Evolutionary conservation across 2,329 filamentous ascomycete species (phyloP), one percentile per base, ranked within the genome.

Genomic region (Fusarium equiseti): DNA sequence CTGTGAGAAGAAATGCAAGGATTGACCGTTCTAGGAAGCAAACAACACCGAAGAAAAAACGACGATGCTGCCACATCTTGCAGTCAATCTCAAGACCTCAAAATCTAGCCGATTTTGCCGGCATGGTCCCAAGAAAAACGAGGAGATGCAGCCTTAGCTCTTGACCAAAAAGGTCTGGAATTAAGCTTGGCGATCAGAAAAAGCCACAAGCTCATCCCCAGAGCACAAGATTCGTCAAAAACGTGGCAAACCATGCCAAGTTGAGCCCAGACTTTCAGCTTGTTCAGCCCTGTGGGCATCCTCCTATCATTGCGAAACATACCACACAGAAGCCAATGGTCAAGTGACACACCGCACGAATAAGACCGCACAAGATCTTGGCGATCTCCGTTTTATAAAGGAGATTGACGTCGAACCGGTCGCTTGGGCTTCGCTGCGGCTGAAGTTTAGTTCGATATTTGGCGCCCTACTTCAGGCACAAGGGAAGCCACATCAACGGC

Each of bases 391-490:
- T 63, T 67, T 49, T 20, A 4, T 27, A 16, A 62, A 55, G 55
- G 63, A 66, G 44, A 31, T 62, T 51, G 16, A 31, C 55, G 18
- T 35, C 16, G 27, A 54, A 35, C 49, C 31, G 22, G 20, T 35
- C 24, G 11, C 24, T 31, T 31, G 24, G 31, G 35, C 22, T 44
- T 32, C 31, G 27, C 42, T 66, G 63, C 48, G 63, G 63, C 63
- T 66, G 63, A 62, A 46, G 35, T 51, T 51, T 50, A 62, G 63
- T 67, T 66, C 44, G 8, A 35, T 29, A 26, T 3, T 62, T 46
- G 63, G 49, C 56, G 63, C 38, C 44, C 32, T 66, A 67, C 31
- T 38, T 35, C 63, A 66, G 63, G 63, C 29, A 66, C 63, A 67
- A 3, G 38, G n/a, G 6, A 62, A 62, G 56, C 56, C 56, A 62